Conservation (phyloP, 441 rosid species). For the Arabidopsis lyrata region DNA sequence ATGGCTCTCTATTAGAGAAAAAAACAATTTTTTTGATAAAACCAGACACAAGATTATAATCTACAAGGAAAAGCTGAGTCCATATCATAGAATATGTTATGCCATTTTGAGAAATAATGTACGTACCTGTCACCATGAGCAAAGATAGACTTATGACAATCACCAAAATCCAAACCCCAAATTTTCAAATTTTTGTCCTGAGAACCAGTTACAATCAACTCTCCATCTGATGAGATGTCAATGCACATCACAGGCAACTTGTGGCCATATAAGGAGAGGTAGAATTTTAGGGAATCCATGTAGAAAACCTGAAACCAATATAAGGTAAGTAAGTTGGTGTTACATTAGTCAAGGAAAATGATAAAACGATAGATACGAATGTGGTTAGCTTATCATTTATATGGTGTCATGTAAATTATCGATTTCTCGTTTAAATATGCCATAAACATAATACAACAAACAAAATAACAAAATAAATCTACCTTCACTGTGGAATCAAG, state of each 20-base stretch:
- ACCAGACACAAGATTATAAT: background rate
- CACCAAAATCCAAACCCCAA: conserved; percentile 99
- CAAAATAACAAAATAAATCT: background rate
- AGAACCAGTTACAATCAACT: conserved; percentile 90
- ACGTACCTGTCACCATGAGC: conserved; percentile 89
- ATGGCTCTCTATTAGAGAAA: background rate
- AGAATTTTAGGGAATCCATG: conserved; percentile 88
- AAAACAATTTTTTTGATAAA: background rate
- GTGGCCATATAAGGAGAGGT: conserved; percentile 89
- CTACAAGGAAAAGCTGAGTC: background rate
- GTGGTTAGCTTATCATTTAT: conserved; percentile 11
- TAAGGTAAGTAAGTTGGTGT: conserved; percentile 15
- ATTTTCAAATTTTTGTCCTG: conserved; percentile 95
- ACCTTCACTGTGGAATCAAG: conserved; percentile 97
- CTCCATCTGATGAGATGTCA: conserved; percentile 98
- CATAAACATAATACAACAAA: conserved; percentile 6
- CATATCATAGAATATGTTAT: background rate
- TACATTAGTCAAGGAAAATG: conserved; percentile 8
- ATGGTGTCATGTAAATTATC: background rate
- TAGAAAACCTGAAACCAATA: conserved; percentile 77
- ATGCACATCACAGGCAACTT: conserved; percentile 90
- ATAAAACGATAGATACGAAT: conserved; percentile 12
- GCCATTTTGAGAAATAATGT: conserved; percentile 24
- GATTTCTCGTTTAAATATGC: background rate
- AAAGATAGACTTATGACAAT: conserved; percentile 95